A percentile compares a stretch with the other conserved stretches of the same genome.
phyloP scores from a whole-genome alignment of 495 filamentous ascomycete species.

The Tuber brumale region DNA sequence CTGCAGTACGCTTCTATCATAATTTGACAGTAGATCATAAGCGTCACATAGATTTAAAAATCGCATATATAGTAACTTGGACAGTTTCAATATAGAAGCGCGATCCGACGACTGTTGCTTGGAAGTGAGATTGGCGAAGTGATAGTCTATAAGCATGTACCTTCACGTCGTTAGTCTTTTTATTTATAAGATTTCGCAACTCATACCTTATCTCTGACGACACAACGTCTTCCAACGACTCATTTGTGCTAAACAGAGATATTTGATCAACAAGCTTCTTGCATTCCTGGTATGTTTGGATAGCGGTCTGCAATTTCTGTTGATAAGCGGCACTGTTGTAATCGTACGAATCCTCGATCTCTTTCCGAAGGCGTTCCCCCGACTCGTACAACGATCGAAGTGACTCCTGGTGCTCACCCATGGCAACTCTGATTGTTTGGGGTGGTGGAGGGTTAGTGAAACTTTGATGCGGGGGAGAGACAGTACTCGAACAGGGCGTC shows the following conservation, averaged over 20 bases:
- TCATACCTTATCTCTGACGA: conserved; percentile 72
- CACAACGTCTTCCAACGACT: conserved; percentile 77
- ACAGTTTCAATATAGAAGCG: conserved; percentile 54
- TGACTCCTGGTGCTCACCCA: conserved; percentile 27
- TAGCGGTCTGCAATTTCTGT: conserved; percentile 58
- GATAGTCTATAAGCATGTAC: conserved; percentile 63
- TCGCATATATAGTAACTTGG: conserved; percentile 63
- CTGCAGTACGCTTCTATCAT: conserved; percentile 65
- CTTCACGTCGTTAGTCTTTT: conserved; percentile 41
- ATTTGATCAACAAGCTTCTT: conserved; percentile 59
- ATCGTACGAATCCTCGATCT: conserved; percentile 42
- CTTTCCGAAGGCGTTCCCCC: conserved; percentile 24
- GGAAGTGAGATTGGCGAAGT: conserved; percentile 61
- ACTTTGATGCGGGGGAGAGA: background rate
- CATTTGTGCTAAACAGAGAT: conserved; percentile 84
- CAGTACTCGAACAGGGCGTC: background rate
- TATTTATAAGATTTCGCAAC: background rate
- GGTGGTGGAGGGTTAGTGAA: background rate
- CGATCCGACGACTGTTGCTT: conserved; percentile 54
- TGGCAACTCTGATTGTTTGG: background rate
- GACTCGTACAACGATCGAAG: conserved; percentile 28
- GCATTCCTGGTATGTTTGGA: conserved; percentile 66
- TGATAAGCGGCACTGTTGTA: conserved; percentile 60
- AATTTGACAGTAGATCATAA: conserved; percentile 63
- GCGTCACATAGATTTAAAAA: conserved; percentile 69